Base-by-base conservation (phyloP, 2,329 filamentous ascomycete species). In the Sclerotinia nivalis region DNA sequence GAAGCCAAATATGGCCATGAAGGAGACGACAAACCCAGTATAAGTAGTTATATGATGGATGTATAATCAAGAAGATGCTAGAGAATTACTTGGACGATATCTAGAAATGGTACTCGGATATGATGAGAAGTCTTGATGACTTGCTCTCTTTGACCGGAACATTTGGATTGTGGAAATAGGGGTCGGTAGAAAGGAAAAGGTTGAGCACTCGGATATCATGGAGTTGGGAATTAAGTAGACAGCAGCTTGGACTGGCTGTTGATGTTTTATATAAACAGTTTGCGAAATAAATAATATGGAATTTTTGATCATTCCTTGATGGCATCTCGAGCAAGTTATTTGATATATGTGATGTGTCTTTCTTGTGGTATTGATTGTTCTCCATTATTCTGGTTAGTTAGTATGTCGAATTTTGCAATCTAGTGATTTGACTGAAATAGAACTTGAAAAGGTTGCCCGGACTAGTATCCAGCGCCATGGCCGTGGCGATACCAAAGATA, bases 1-100 rank as follows among this genome's bases (percentile, higher is more conserved):
- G 62, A 73, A 73, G 72, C 69, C 74, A 66, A 72, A 73, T 58
- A 69, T 58, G 66, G 74, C 73, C 43, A 76, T 77, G 72, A 76
- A 76, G 73, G 75, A 77, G 75, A 67, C 72, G 71, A 71, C 73
- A 7, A 60, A 52, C 49, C 67, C 67, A 20, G 67, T 69, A 25
- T 66, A 65, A 56, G 25, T 20, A 45, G n/a, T 15, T 22, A 1
- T 15, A 15, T 67, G 6, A 4, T 15, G 43, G 31, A 10, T 9
- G 34, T 2, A 40, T n/a, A 31, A 37, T 45, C 22, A 20, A n/a
- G n/a, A n/a, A 37, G 3, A 56, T n/a, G 25, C 18, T 18, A 15
- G 34, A 18, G 20, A 7, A 6, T 20, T 15, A 8, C 22, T 6
- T 28, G 6, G 6, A 12, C 18, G 6, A 5, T 34, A n/a, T 7